Base-by-base conservation (phyloP, 768 basidiomycete species). In the Russula compacta region DNA sequence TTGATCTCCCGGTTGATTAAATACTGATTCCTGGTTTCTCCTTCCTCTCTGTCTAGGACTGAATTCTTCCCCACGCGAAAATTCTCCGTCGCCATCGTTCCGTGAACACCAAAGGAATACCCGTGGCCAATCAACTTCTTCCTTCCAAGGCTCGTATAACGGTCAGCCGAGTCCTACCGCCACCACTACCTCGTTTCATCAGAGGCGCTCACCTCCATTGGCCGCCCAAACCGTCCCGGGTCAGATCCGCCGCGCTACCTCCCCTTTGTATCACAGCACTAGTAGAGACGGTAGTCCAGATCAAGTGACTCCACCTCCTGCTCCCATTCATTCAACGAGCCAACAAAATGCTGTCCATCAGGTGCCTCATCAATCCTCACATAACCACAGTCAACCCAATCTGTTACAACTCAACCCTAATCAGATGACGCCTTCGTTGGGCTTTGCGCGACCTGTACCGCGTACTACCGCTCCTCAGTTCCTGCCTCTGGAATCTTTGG, bases 261-360 rank as follows among this genome's bases (percentile, higher is more conserved):
- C 65, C 32, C 65, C 65, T 24, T 55, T 60, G 17, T 64, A 58
- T 21, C 56, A 19, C 39, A 64, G 52, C 47, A 58, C 63, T 32
- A 64, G 65, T 38, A 51, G 65, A n/a, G 63, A 53, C 49, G 58
- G 59, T 43, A 66, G 54, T 40, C 65, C 65, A 14, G 65, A 61
- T 24, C 53, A 51, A 24, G 48, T 63, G 53, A 63, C 54, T 3
- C 44, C 64, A 9, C 64, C 65, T 15, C 53, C 64, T 42, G 36
- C 44, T 1, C 49, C 63, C 17, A 49, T 53, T 36, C 65, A 61
- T 48, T 14, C 58, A 4, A n/a, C 64, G 21, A 54, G 19, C 15
- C 63, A 66, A 43, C 63, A 60, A 33, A 60, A 33, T 24, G n/a
- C 35, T 19, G 29, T 32, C 35, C 58, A 54, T 33, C 59, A 54